Base-by-base conservation (phyloP, 2,329 filamentous ascomycete genomes). In the Fusarium sp. region DNA sequence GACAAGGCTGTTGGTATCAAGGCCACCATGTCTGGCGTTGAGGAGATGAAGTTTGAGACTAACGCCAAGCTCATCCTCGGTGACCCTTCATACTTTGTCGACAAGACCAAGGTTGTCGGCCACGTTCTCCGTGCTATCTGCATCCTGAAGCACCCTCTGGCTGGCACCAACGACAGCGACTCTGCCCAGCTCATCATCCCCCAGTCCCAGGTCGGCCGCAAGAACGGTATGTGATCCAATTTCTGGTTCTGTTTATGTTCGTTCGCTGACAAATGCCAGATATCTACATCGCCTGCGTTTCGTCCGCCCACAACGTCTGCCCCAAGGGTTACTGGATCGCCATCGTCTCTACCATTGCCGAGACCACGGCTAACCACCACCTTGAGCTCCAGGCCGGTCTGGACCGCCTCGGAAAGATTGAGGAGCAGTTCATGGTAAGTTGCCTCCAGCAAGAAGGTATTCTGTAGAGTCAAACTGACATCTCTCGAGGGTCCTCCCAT, bases 271-370 rank as follows among this genome's bases (percentile, higher is more conserved):
- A 20, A 20, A 7, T 10, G 6, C 13, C 70, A 96, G 93, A 98
- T 78, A 94, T 99, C 77, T 99, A 99, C 86, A 91, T 99, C 78
- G 95, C 96, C 62, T 92, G 96, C 79, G 93, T 99, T 64, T 97
- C 94, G 1, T 93, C 93, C 38, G 93, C 94, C 36, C 96, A 99
- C 85, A 98, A 97, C 76, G 96, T 99, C 75, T 98, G 95, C 84
- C 96, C 96, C 76, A 97, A 97, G 87, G 95, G 95, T 67, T 98
- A 97, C 88, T 99, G 96, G 86, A 93, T 99, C 75, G 96, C 96
- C 75, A 99, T 98, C 67, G 95, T 99, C 71, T 97, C 93, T 51
- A 99, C 96, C 65, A 97, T 99, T 77, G 93, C 96, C 70, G 96
- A 99, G 85, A 90, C 90, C 46, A 84, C 90, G 67, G 90, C 92